These are phyloP conservation scores for Herpotrichia juniperi DNA, from an alignment of 2,329 filamentous ascomycete genomes.

Conservation along the genomic window DNA sequence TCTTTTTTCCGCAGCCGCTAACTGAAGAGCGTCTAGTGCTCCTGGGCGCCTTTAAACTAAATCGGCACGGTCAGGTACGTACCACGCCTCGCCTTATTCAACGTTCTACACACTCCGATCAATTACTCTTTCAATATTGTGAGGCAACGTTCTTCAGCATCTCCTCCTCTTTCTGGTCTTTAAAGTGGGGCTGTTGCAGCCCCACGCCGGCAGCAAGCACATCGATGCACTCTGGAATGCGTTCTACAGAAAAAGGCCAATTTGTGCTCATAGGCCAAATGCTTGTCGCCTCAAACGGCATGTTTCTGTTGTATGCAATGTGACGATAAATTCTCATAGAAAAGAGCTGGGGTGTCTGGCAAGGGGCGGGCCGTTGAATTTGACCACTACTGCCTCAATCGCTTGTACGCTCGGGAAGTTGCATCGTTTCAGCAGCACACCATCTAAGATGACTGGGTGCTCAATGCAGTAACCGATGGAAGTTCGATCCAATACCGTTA, in stretches of 20 bases:
- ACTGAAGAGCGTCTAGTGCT: too few relatives aligned
- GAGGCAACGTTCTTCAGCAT: constrained; percentile 24
- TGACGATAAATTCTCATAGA: not conserved
- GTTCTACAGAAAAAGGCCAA: too few relatives aligned
- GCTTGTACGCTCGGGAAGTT: not conserved
- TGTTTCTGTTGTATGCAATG: not conserved
- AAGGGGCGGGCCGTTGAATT: constrained; percentile 19
- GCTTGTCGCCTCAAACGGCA: too few relatives aligned
- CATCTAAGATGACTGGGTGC: not conserved
- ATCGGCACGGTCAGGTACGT: constrained; percentile 4
- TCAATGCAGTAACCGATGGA: not conserved
- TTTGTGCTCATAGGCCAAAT: too few relatives aligned
- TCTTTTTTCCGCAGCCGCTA: too few relatives aligned
- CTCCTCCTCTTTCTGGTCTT: not conserved
- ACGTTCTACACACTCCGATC: constrained; percentile 4
- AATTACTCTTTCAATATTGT: constrained; percentile 14
- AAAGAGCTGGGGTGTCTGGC: constrained; percentile 3
- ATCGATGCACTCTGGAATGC: not conserved
- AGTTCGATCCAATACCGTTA: constrained; percentile 1
- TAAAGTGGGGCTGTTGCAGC: not conserved
- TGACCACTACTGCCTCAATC: constrained; percentile 7
- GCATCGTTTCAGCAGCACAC: not conserved
- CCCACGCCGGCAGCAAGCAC: not conserved
- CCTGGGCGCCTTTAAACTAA: too few relatives aligned
- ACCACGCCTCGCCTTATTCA: constrained; percentile 5